phyloP scores from a whole-genome alignment of 345 rosid species.

The Eucalyptus erythrocorys region DNA sequence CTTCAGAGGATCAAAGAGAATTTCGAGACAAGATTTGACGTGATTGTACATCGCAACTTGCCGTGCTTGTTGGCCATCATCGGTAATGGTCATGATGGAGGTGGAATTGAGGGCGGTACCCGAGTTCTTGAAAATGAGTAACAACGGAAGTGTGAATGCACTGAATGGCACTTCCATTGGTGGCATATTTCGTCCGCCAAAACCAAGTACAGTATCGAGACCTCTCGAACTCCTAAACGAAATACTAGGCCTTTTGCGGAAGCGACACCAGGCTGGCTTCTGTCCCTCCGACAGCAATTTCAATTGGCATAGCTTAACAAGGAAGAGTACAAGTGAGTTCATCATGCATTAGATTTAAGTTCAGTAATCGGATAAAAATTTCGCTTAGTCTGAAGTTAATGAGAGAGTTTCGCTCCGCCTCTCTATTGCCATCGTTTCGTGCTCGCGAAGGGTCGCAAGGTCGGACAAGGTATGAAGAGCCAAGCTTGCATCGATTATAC shows the following conservation, averaged over 20 bases:
- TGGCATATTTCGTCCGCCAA: rapidly evolving
- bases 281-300: rapidly evolving
- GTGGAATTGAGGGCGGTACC: rapidly evolving
- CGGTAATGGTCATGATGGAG: not conserved
- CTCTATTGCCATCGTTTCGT: rapidly evolving
- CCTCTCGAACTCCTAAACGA: not conserved
- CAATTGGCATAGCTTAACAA: rapidly evolving
- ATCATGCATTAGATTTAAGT: not conserved
- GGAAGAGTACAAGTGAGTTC: not conserved
- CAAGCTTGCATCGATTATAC: rapidly evolving
- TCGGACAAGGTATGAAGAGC: not conserved
- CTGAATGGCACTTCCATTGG: rapidly evolving
- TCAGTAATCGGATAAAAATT: too few relatives aligned
- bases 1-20: not conserved
- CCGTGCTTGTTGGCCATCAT: not conserved
- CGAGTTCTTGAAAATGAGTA: not conserved
- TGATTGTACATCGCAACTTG: rapidly evolving
- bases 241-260: not conserved
- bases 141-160: not conserved
- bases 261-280: rapidly evolving
- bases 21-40: rapidly evolving
- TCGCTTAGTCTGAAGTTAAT: too few relatives aligned
- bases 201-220: not conserved
- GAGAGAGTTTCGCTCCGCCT: not conserved
- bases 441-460: rapidly evolving